These are phyloP conservation scores for Lyophyllum shimeji DNA, from an alignment of 768 basidiomycete genomes.

Conservation along the genomic window DNA sequence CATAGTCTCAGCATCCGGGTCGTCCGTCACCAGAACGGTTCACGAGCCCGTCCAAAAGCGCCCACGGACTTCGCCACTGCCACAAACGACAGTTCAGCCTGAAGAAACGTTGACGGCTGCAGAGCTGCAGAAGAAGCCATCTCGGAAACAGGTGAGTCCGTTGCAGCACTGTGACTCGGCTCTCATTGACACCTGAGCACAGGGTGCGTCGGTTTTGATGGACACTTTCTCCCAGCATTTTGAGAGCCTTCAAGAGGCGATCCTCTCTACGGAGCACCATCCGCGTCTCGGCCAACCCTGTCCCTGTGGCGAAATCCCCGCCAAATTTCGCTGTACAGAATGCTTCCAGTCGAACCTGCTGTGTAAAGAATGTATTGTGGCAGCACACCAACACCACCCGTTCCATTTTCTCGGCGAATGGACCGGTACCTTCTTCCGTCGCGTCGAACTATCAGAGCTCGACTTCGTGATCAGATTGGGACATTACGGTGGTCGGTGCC, in stretches of 20 bases:
- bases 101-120: too few relatives aligned
- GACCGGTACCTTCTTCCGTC: neutral
- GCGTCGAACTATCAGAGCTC: neutral
- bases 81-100: too few relatives aligned
- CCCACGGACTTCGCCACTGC: too few relatives aligned
- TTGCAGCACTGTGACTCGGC: too few relatives aligned
- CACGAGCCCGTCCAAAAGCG: too few relatives aligned
- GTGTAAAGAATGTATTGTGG: neutral
- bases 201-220: neutral
- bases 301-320: neutral
- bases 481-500: neutral
- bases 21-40: too few relatives aligned
- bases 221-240: neutral
- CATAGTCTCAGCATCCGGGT: too few relatives aligned
- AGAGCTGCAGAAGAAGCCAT: too few relatives aligned
- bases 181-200: too few relatives aligned
- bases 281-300: neutral
- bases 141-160: too few relatives aligned
- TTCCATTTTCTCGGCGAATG: neutral
- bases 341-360: neutral
- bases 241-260: neutral
- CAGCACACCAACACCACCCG: neutral
- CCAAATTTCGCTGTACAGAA: neutral
- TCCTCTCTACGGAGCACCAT: neutral
- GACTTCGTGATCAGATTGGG: neutral